Percentiles rank a stretch among this genome's conserved stretches.
Conservation (phyloP, 2,329 filamentous ascomycete species). For the Alternaria sp. region DNA sequence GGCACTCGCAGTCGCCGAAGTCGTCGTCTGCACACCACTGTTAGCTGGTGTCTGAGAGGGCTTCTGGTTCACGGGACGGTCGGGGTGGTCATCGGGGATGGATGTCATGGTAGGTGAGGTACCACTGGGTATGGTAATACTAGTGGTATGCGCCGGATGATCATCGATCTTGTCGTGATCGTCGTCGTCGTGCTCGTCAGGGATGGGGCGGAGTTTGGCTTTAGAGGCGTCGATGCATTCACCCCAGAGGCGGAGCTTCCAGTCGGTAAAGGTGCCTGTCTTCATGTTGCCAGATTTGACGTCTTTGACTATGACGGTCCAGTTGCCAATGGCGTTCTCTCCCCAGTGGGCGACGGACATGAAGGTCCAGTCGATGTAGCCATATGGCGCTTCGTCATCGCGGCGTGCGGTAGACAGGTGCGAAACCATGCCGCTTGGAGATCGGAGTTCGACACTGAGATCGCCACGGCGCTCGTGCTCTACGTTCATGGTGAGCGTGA, state of each 20-base stretch:
- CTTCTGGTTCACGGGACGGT: conserved; percentile 66
- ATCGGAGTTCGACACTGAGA: conserved; percentile 88
- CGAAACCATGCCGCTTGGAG: conserved; percentile 80
- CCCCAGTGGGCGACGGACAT: conserved; percentile 99
- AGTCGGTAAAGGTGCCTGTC: conserved; percentile 83
- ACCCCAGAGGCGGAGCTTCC: conserved; percentile 93
- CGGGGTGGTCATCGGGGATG: conserved; percentile 55
- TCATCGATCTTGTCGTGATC: conserved; percentile 71
- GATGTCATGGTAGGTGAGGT: conserved; percentile 53
- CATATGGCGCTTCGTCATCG: conserved; percentile 68
- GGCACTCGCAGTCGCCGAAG: conserved; percentile 20
- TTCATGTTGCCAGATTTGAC: conserved; percentile 73
- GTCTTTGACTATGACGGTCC: conserved; percentile 91
- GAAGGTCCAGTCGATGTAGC: conserved; percentile 96
- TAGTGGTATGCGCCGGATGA: conserved; percentile 66
- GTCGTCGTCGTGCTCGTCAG: conserved; percentile 80
- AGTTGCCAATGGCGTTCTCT: conserved; percentile 83
- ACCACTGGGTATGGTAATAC: conserved; percentile 53
- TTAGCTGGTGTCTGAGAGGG: conserved; percentile 46
- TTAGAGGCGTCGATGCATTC: conserved; percentile 79
- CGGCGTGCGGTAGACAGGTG: conserved; percentile 79
- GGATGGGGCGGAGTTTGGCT: conserved; percentile 78
- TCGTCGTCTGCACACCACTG: conserved; percentile 29
- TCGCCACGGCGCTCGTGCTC: conserved; percentile 87
- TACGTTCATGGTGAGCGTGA: conserved; percentile 97